Evolutionary conservation across 2,329 filamentous ascomycete genomes (phyloP).

Genomic region (Trichoderma aggressivum): DNA sequence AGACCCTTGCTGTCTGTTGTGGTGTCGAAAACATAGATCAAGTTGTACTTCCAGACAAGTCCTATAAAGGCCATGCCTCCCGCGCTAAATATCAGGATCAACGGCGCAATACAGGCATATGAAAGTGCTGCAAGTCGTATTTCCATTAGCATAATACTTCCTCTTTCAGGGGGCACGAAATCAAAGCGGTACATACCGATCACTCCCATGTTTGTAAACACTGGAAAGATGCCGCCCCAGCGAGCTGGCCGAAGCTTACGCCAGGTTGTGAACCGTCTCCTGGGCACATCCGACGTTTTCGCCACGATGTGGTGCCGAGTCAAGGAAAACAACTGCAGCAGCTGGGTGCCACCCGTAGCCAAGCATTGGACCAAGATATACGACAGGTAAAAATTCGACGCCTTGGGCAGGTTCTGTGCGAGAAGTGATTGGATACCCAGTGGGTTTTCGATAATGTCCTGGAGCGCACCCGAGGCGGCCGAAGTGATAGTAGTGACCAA

Average conservation of each 20-base stretch:
- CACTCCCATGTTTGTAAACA: slow-evolving; percentile 77
- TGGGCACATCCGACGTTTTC: slow-evolving; percentile 72
- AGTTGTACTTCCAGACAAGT: slow-evolving; percentile 83
- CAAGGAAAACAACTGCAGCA: slow-evolving; percentile 70
- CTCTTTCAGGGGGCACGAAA: background rate
- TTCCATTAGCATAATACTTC: background rate
- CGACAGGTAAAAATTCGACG: slow-evolving; percentile 89
- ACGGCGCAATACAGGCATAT: slow-evolving; percentile 81
- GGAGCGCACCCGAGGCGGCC: slow-evolving; percentile 68
- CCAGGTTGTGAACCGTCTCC: slow-evolving; percentile 78
- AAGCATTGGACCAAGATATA: slow-evolving; percentile 94
- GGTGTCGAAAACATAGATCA: slow-evolving; percentile 81
- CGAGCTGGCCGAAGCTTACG: slow-evolving; percentile 67
- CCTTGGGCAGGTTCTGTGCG: slow-evolving; percentile 70
- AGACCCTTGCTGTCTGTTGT: slow-evolving; percentile 83
- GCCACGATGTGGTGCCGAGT: slow-evolving; percentile 56
- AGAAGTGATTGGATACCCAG: slow-evolving; percentile 60
- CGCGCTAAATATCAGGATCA: slow-evolving; percentile 78
- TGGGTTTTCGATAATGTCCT: slow-evolving; percentile 62
- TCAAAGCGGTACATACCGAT: slow-evolving; percentile 57
- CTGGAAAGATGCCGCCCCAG: slow-evolving; percentile 80
- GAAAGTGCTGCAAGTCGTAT: slow-evolving; percentile 59
- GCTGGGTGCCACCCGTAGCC: slow-evolving; percentile 67
- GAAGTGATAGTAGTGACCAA: slow-evolving; percentile 80
- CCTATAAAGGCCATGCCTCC: slow-evolving; percentile 79